These are phyloP conservation scores for Mangifera indica DNA, from an alignment of 345 rosid genomes.

Conservation along the genomic window DNA sequence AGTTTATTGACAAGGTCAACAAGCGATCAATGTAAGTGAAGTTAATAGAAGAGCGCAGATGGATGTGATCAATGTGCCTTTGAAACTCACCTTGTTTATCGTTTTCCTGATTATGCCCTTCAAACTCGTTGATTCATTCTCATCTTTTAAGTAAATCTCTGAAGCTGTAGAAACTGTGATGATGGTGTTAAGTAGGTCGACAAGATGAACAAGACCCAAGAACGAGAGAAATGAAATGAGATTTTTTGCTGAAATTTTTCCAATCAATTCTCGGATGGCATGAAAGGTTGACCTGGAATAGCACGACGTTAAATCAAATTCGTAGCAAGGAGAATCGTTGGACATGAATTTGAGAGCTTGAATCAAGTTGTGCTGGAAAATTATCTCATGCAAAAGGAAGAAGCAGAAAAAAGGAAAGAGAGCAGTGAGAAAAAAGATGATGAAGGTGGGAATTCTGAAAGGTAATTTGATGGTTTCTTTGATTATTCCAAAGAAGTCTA, in stretches of 20 bases:
- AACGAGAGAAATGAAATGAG: neutral
- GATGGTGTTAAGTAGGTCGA: conserved; percentile 39
- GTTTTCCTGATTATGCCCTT: conserved; percentile 12
- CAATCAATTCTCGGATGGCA: conserved; percentile 12
- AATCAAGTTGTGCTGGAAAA: conserved; percentile 23
- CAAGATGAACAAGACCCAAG: conserved; percentile 19
- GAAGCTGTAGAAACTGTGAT: conserved; percentile 28
- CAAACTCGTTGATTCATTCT: conserved; percentile 16
- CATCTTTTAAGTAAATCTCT: conserved; percentile 18
- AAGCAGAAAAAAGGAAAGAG: conserved; percentile 36
- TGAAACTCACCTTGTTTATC: conserved; percentile 17
- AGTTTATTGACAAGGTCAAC: neutral
- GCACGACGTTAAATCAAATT: neutral
- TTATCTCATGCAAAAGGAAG: conserved; percentile 27
- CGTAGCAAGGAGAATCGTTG: neutral
- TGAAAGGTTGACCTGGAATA: neutral
- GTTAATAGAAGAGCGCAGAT: conserved; percentile 27
- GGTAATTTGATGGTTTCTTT: conserved; percentile 26
- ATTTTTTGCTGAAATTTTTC: neutral
- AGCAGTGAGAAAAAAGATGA: conserved; percentile 26
- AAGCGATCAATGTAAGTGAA: conserved; percentile 8
- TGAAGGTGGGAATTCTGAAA: conserved; percentile 15
- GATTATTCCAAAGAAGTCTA: conserved; percentile 22
- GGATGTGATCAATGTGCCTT: conserved; percentile 45
- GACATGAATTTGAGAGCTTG: conserved; percentile 12